Evolutionary conservation across 108 stramenopile species (phyloP), one percentile per base, ranked within the genome.

Genomic region (Skeletonema potamos): DNA sequence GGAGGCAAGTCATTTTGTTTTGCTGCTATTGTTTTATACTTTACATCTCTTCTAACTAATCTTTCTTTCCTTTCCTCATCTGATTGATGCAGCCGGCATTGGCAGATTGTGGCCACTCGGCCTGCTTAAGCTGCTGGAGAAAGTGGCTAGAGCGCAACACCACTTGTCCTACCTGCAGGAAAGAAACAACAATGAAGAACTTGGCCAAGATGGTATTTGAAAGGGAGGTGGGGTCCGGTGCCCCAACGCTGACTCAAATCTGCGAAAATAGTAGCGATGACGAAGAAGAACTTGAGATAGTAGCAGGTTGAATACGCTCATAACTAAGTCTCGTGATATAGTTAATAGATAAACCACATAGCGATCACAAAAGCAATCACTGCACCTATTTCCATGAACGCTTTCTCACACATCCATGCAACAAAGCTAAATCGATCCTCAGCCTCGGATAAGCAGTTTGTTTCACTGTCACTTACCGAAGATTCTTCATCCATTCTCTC

Each of bases 111-210:
- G 81, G 80, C 7, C 88, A 89, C 54, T 67, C 79, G 17, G 84
- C 84, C 7, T 89, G 88, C 58, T 26, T 55, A 7, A 29, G 43
- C 27, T 89, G 87, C 44, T 94, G 93, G 93, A 54, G 60, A 54
- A 39, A 68, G 17, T 94, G 93, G 93, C 76, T 94, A n/a, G 54
- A 73, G 7, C 76, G 82, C 24, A 71, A 70, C 18, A 43, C 56
- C 22, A 85, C 86, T 11, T 94, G 93, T 63, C 87, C 89, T 6
- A 54, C 30, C 26, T 94, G 93, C 57, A 66, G 91, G 54, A 51
- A 66, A 18, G 56, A 72, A 4, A 73, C 74, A 18, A 48, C 48
- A 37, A 74, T 80, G 67, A 69, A 81, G 55, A 41, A 64, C 34
- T 62, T 89, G 8, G 78, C 77, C 0, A 76, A 72, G 56, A 71